Evolutionary conservation across 139 green algal species (phyloP), one percentile per base, ranked within the genome.

Genomic region (Chlorella sp.): DNA sequence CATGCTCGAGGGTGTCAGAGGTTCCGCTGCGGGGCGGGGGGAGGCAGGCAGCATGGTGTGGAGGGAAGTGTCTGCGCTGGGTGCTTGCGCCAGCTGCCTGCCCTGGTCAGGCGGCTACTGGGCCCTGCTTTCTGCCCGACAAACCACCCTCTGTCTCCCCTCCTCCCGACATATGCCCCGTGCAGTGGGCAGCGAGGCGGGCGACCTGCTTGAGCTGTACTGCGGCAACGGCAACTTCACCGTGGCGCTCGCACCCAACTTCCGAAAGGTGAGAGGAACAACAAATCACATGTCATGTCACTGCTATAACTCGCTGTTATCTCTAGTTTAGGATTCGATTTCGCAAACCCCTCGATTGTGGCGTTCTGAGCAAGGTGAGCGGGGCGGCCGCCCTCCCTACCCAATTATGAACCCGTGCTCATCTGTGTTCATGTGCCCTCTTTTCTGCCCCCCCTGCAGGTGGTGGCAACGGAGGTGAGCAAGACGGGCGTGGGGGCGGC

Each of bases 171-270:
- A 28, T 4, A 30, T 14, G 7, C 66, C 66, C 66, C 57, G 7
- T 61, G 92, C 94, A 34, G 22, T 21, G 18, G 89, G 85, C 61
- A 88, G 79, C 73, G 36, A 16, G 0, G 66, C 77, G 0, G 80
- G 81, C 37, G 96, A 97, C 86, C 86, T 97, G 73, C 88, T 97
- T 42, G 96, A 98, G 92, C 92, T 99, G 48, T 99, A 99, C 95
- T 99, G 97, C 86, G 97, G 97, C 77, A 99, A 99, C 91, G 96
- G 96, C 69, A 99, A 99, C 93, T 99, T 99, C 95, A 98, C 97
- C 0, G 91, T 97, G 0, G 96, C 97, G 0, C 83, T 99, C 32
- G 95, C 97, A 14, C 89, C 94, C 39, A 98, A 97, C 91, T 99
- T 98, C 94, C 83, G 92, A 68, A 84, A 92, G 91, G 93, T 40